Evolutionary conservation across 176 grass and related monocot species (phyloP).

Genomic region (Aegilops tauschii): DNA sequence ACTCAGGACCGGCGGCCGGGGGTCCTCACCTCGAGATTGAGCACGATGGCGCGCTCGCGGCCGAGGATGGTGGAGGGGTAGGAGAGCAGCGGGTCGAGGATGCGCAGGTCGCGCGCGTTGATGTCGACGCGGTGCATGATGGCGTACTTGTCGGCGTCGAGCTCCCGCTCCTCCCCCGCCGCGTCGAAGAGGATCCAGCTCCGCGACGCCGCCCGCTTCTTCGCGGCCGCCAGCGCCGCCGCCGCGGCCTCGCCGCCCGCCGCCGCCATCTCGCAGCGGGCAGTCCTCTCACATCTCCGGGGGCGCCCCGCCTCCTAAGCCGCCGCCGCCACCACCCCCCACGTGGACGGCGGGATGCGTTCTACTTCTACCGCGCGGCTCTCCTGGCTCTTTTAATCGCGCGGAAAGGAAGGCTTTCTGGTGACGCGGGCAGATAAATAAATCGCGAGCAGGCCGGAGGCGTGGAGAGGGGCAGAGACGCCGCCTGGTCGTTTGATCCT

Average conservation of each 20-base stretch:
- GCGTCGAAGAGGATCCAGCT: slow-evolving; percentile 92
- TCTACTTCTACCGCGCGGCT: background rate
- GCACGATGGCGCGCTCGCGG: slow-evolving; percentile 89
- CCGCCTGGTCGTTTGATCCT: background rate
- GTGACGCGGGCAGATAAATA: background rate
- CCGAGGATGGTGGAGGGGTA: slow-evolving; percentile 97
- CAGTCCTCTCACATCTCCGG: slow-evolving; percentile 61
- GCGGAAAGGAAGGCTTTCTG: slow-evolving; percentile 13
- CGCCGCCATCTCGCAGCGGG: background rate
- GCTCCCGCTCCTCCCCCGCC: slow-evolving; percentile 60
- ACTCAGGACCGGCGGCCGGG: too few relatives aligned
- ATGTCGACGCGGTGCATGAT: slow-evolving; percentile 98
- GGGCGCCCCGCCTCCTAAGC: background rate
- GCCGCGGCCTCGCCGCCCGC: slow-evolving; percentile 25
- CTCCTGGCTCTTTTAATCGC: slow-evolving; percentile 2
- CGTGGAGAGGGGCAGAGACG: background rate
- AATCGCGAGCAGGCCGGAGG: background rate
- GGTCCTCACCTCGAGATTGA: slow-evolving; percentile 81
- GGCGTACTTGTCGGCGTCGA: slow-evolving; percentile 93
- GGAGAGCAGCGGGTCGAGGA: slow-evolving; percentile 92
- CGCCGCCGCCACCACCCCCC: background rate
- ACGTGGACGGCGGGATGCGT: slow-evolving; percentile 32
- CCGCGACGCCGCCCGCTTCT: slow-evolving; percentile 64
- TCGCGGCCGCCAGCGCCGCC: slow-evolving; percentile 23
- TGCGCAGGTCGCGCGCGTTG: slow-evolving; percentile 91